Evolutionary conservation across 805 yeast genomes (phyloP).

Genomic region (Priceomyces haplophilus): DNA sequence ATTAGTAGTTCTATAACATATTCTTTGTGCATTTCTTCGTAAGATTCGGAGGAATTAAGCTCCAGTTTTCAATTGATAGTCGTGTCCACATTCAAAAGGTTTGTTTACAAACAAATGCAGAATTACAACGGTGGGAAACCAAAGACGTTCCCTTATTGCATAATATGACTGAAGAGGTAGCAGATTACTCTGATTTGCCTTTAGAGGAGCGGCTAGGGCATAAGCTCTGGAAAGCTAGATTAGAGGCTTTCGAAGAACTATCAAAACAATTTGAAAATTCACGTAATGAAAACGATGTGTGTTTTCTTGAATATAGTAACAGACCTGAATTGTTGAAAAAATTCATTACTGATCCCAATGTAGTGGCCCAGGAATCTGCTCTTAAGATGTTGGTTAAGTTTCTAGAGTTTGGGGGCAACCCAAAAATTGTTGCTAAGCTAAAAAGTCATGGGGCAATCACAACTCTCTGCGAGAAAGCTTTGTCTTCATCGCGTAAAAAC

Average conservation of each 20-base stretch:
- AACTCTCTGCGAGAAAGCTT: constrained; percentile 75
- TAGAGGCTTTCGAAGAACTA: constrained; percentile 72
- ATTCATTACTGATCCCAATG: constrained; percentile 75
- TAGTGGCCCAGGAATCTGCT: constrained; percentile 88
- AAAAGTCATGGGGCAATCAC: constrained; percentile 42
- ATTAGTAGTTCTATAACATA: too few relatives aligned
- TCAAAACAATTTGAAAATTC: constrained; percentile 50
- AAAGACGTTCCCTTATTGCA: too few relatives aligned
- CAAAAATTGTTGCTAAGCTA: constrained; percentile 37
- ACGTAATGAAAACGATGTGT: constrained; percentile 52
- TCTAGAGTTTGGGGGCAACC: constrained; percentile 53
- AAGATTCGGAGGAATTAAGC: too few relatives aligned
- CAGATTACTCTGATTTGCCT: constrained; percentile 60
- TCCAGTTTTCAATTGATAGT: too few relatives aligned
- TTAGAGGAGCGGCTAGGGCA: constrained; percentile 64
- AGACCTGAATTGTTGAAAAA: constrained; percentile 56
- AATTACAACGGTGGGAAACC: background rate
- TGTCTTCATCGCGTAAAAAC: constrained; percentile 69
- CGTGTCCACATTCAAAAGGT: too few relatives aligned
- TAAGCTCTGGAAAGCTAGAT: constrained; percentile 84
- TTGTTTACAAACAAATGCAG: constrained; percentile 12
- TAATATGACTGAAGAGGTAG: constrained; percentile 42
- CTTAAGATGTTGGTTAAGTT: constrained; percentile 52
- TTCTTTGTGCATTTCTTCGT: too few relatives aligned
- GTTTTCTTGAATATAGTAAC: constrained; percentile 48